A percentile compares a stretch with the other conserved stretches of the same genome.
Evolutionary conservation across 108 stramenopile genomes (phyloP).

Genomic region (Pelagomonas calceolata): DNA sequence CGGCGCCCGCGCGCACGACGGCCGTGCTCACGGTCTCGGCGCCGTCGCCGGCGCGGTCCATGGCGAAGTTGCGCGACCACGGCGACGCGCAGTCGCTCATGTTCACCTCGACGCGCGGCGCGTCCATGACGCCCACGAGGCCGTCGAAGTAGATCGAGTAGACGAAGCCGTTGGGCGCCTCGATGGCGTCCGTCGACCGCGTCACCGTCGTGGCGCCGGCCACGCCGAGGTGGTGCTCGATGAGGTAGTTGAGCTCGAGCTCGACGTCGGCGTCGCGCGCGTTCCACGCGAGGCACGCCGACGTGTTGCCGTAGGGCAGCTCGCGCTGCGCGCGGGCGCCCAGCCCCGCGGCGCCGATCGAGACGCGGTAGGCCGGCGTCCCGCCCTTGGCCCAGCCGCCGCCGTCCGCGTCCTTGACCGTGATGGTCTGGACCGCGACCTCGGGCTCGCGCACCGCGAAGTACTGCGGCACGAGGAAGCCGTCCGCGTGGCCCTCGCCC

Average conservation of each 20-base stretch:
- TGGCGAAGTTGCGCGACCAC: neutral
- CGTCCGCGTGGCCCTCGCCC: neutral
- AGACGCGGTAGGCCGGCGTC: conserved; percentile 10
- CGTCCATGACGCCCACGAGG: neutral
- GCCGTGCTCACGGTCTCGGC: neutral
- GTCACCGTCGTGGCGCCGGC: conserved; percentile 47
- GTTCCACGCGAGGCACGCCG: conserved; percentile 38
- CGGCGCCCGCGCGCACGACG: conserved; percentile 1
- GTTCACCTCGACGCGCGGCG: neutral
- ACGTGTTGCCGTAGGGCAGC: conserved; percentile 11
- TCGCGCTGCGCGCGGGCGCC: too few species aligned
- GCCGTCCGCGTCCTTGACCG: neutral
- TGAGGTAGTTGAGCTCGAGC: conserved; percentile 27
- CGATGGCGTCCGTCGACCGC: conserved; percentile 28
- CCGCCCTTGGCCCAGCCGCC: conserved; percentile 11
- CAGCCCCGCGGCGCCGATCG: conserved; percentile 12
- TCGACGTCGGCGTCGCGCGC: conserved; percentile 45
- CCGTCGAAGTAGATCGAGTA: conserved; percentile 20
- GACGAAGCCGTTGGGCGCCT: conserved; percentile 56
- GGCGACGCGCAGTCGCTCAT: neutral
- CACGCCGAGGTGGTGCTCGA: conserved; percentile 14
- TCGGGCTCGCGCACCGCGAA: conserved; percentile 21
- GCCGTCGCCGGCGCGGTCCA: neutral
- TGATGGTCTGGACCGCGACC: neutral
- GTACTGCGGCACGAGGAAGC: conserved; percentile 13